Evolutionary conservation across 345 rosid species (phyloP).

Genomic region (Pistacia vera): DNA sequence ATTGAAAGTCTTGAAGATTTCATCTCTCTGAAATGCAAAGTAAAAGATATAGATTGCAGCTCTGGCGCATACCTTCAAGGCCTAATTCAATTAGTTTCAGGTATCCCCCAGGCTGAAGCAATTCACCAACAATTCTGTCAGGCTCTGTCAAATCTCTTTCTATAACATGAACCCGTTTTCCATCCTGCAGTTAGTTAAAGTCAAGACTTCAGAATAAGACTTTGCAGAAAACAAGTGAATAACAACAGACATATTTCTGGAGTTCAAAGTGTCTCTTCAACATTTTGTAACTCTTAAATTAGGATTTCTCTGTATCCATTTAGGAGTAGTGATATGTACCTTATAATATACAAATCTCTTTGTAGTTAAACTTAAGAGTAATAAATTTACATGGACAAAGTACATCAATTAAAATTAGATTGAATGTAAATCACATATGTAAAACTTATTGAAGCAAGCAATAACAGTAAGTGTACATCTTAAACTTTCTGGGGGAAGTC

Average conservation of each 20-base stretch:
- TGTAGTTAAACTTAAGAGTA: too few species aligned
- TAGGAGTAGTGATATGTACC: too few species aligned
- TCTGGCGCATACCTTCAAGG: constrained; percentile 38
- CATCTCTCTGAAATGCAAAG: background rate
- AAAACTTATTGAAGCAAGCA: too few species aligned
- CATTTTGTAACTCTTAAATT: too few species aligned
- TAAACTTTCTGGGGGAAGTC: background rate
- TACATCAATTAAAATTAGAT: too few species aligned
- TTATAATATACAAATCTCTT: too few species aligned
- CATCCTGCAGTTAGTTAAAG: constrained; percentile 36
- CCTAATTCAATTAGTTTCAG: constrained; percentile 50
- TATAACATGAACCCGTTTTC: constrained; percentile 51
- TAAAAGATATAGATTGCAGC: background rate
- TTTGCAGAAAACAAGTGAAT: constrained; percentile 20
- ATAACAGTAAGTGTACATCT: too few species aligned
- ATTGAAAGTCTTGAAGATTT: background rate
- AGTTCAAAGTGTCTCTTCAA: too few species aligned
- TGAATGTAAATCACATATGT: background rate
- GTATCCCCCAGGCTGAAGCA: constrained; percentile 60
- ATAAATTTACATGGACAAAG: too few species aligned
- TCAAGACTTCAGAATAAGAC: background rate
- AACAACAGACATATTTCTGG: background rate
- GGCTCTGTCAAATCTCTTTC: constrained; percentile 58
- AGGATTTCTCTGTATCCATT: too few species aligned
- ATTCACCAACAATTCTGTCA: constrained; percentile 53